Base-by-base conservation (phyloP, 2,329 filamentous ascomycete species). In the Drechslerella dactyloides region DNA sequence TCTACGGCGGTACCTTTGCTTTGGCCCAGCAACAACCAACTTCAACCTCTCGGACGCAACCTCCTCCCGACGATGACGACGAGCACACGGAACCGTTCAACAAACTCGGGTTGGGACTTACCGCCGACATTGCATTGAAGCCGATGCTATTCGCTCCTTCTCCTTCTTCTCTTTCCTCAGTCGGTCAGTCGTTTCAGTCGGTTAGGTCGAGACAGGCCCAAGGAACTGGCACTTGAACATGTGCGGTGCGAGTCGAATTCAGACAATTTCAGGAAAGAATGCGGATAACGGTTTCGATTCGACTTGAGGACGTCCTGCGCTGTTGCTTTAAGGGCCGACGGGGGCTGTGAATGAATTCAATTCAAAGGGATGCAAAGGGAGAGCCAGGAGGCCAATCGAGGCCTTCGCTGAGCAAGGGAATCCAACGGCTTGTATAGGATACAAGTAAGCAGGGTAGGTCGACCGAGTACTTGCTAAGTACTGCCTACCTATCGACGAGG, bases 201-300 rank as follows among this genome's bases (percentile, higher is more conserved):
- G 52, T 24, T 50, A 21, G 23, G 27, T 56, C 21, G 56, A 56
- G 17, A 54, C 27, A 24, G 48, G 48, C 44, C 44, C 17, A 48
- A 50, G 17, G 40, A 56, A 61, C 55, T 54, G 58, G 23, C 44
- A 24, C 46, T 69, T 57, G 60, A 46, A 55, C 42, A 52, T 58
- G 65, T 54, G 58, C 65, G 48, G 35, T 15, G 6, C 24, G 23
- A 19, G 13, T 58, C 54, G 44, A 55, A 70, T 70, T 44, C 35
- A 61, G 65, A 42, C 27, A 70, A 64, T 63, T 63, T 55, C 30
- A 40, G 40, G 59, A 55, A n/a, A 70, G 65, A 70, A 70, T 70
- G 65, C 24, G 65, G 58, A 70, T 51, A 23, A 15, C 15, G 44
- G n/a, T 48, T 19, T 19, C 8, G 8, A 48, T 10, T 19, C 44